These are phyloP conservation scores for Aphanoascus verrucosus DNA, from an alignment of 2,329 filamentous ascomycete genomes.

Conservation along the genomic window DNA sequence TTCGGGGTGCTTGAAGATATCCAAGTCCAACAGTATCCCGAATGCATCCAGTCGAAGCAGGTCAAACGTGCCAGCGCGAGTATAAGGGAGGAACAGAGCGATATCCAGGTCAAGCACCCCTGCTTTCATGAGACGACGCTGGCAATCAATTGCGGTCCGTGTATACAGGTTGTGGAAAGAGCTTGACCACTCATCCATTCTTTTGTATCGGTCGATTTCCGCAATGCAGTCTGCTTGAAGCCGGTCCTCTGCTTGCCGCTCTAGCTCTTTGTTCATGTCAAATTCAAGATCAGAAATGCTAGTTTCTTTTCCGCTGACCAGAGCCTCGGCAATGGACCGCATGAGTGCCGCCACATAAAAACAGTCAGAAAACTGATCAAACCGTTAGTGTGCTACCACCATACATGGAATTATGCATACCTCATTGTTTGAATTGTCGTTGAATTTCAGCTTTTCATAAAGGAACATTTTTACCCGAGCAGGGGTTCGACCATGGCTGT, in stretches of 20 bases:
- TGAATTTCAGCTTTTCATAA: constrained; percentile 79
- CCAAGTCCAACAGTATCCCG: constrained; percentile 46
- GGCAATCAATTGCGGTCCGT: constrained; percentile 50
- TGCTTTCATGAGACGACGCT: constrained; percentile 44
- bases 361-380: constrained; percentile 67
- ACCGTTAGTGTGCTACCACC: neutral
- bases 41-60: constrained; percentile 51
- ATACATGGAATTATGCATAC: constrained; percentile 24
- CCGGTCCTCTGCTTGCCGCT: constrained; percentile 43
- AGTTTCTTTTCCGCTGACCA: constrained; percentile 37
- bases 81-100: constrained; percentile 52
- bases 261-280: constrained; percentile 39
- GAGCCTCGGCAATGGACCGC: constrained; percentile 47
- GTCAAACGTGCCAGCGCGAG: constrained; percentile 48
- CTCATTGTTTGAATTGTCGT: constrained; percentile 82
- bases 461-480: constrained; percentile 71
- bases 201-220: constrained; percentile 52
- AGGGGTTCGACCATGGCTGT: constrained; percentile 65
- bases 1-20: constrained; percentile 41
- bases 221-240: constrained; percentile 48
- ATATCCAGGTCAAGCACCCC: constrained; percentile 44
- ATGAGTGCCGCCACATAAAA: constrained; percentile 79
- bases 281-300: constrained; percentile 33
- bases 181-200: constrained; percentile 57
- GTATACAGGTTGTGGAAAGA: constrained; percentile 57